These are phyloP conservation scores for Chamaenerion angustifolium DNA, from an alignment of 345 rosid species.

Conservation along the genomic window DNA sequence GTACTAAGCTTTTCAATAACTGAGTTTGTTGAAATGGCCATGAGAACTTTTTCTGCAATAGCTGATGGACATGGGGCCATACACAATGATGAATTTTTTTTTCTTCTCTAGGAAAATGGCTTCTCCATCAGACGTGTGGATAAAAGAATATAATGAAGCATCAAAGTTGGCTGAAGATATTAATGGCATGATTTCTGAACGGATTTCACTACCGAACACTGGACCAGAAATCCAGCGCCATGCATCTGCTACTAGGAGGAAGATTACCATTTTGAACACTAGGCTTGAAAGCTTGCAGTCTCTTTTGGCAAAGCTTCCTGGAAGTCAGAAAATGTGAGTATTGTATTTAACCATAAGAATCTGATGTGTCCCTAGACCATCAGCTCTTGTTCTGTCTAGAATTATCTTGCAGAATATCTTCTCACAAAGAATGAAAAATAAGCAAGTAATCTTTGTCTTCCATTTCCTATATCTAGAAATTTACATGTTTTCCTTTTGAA, in stretches of 20 bases:
- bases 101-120: conserved; percentile 35
- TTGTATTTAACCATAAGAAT: background rate
- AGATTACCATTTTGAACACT: conserved; percentile 79
- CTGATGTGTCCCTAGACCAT: too few relatives aligned
- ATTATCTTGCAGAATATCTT: too few relatives aligned
- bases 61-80: too few relatives aligned
- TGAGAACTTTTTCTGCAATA: too few relatives aligned
- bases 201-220: conserved; percentile 32
- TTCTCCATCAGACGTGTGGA: conserved; percentile 67
- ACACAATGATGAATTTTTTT: background rate
- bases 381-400: too few relatives aligned
- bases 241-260: conserved; percentile 72
- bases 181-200: conserved; percentile 67
- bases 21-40: too few relatives aligned
- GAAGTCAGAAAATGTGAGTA: conserved; percentile 62
- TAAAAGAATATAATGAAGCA: conserved; percentile 76
- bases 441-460: too few relatives aligned
- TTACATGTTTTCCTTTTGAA: too few relatives aligned
- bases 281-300: conserved; percentile 69
- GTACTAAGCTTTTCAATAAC: too few relatives aligned
- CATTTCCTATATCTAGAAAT: too few relatives aligned
- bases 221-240: conserved; percentile 89
- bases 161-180: conserved; percentile 64
- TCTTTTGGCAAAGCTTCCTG: conserved; percentile 50
- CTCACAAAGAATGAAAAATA: too few relatives aligned